Evolutionary conservation across 2,329 filamentous ascomycete genomes (phyloP).

Genomic region (Fusarium fujikuroi): DNA sequence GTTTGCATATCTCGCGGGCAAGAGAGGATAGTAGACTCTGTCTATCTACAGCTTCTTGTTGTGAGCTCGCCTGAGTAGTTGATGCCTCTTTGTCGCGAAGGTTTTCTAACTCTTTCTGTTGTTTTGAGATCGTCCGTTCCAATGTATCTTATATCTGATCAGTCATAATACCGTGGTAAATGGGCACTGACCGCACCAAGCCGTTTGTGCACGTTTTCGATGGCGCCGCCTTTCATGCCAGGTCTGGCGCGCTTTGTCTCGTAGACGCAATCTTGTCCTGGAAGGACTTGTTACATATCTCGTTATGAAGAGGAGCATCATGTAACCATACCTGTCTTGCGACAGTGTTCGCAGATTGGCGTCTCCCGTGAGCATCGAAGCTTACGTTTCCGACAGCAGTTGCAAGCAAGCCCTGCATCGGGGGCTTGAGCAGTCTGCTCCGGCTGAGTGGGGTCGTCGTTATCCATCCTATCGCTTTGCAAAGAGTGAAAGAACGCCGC

Average conservation of each 20-base stretch:
- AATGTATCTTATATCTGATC: slow-evolving; percentile 4
- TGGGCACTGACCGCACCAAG: slow-evolving; percentile 24
- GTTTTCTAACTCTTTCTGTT: slow-evolving; percentile 13
- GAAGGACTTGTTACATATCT: accelerated
- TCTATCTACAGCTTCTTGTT: background rate
- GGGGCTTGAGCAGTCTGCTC: background rate
- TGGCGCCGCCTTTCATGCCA: slow-evolving; percentile 51
- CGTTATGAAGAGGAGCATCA: accelerated
- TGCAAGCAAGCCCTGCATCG: slow-evolving; percentile 22
- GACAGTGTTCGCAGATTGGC: slow-evolving; percentile 31
- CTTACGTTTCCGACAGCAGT: slow-evolving; percentile 33
- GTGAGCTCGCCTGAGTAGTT: background rate
- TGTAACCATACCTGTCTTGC: slow-evolving; percentile 8
- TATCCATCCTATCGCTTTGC: background rate
- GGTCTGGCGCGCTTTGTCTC: slow-evolving; percentile 48
- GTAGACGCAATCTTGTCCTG: slow-evolving; percentile 8
- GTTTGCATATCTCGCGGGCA: slow-evolving; percentile 20
- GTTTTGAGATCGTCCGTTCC: slow-evolving; percentile 26
- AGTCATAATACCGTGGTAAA: background rate
- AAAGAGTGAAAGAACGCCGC: background rate
- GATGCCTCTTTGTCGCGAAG: background rate
- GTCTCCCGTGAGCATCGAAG: slow-evolving; percentile 33
- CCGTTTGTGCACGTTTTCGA: slow-evolving; percentile 50
- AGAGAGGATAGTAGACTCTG: slow-evolving; percentile 17
- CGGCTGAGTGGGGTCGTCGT: background rate